Conservation (phyloP, 2,329 filamentous ascomycete genomes). For the Paramyrothecium roridum region DNA sequence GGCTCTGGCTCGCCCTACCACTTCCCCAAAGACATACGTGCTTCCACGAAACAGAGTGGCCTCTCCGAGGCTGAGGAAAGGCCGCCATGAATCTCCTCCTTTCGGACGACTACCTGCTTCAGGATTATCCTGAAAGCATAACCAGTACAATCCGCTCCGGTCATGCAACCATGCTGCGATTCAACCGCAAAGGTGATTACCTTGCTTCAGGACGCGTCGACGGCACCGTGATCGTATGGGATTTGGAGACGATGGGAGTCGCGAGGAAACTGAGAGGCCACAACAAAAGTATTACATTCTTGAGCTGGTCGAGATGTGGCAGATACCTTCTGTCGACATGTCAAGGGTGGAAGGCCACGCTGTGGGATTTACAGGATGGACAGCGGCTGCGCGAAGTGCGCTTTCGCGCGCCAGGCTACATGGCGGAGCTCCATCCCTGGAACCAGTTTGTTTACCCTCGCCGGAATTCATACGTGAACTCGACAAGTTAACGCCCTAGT, state of each 20-base stretch:
- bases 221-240: constrained; percentile 93
- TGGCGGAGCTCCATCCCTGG: constrained; percentile 88
- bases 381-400: constrained; percentile 78
- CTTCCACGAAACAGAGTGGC: constrained; percentile 7
- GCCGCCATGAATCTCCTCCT: constrained; percentile 55
- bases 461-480: not conserved
- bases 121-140: constrained; percentile 88
- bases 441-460: constrained; percentile 61
- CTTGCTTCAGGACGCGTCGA: constrained; percentile 92
- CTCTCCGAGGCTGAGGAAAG: not conserved
- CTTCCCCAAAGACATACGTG: constrained; percentile 12
- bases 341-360: constrained; percentile 92
- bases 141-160: constrained; percentile 79
- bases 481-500: constrained; percentile 13
- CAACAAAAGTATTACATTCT: constrained; percentile 86
- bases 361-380: constrained; percentile 81
- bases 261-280: constrained; percentile 92
- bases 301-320: constrained; percentile 93
- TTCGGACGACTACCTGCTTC: constrained; percentile 61
- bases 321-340: constrained; percentile 89
- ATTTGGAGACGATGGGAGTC: constrained; percentile 95
- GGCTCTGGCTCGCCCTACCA: constrained; percentile 4
- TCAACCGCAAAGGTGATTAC: constrained; percentile 92
- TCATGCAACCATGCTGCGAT: constrained; percentile 69
- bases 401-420: constrained; percentile 91